Base-by-base conservation (phyloP, 2,329 filamentous ascomycete species). In the Colletotrichum sp. region DNA sequence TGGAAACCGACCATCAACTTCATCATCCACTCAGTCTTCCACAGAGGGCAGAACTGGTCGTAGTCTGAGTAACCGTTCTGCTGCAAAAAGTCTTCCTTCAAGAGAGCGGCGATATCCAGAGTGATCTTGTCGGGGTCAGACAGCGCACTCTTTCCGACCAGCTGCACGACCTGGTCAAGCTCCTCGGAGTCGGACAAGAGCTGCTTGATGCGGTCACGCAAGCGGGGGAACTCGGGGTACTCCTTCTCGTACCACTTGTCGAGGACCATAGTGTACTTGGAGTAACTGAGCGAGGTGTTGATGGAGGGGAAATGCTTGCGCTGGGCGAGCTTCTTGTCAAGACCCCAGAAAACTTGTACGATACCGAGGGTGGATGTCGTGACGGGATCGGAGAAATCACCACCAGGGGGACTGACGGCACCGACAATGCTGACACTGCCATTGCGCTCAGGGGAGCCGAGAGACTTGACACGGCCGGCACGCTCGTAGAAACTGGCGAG, bases 1-100 rank as follows among this genome's bases (percentile, higher is more conserved):
- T 98, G 95, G 92, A 96, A 99, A 75, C 94, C 95, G 90, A 99
- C 95, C 93, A 99, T 99, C 79, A 95, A 94, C 92, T 98, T 98
- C 97, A 99, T 99, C 97, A 99, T 99, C 94, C 97, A 99, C 86
- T 98, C 95, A 0, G 97, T 99, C 93, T 99, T 99, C 97, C 97
- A 99, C 83, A 99, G 92, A 66, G 97, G 97, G 84, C 97, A 99
- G 92, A 98, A 99, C 88, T 99, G 96, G 84, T 99, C 97, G 85
- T 99, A 99, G 87, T 99, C 95, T 80, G 95, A 97, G 92, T 99
- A 99, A 78, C 97, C 97, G 88, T 99, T 99, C 86, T 99, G 97
- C 88, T 99, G 97, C 84, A 99, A 85, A 89, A 99, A 99, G 85
- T 99, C 97, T 84, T 99, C 97, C 92, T 99, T 99, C 87, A 99